Base-by-base conservation (phyloP, 805 yeast species). In the Metschnikowia henanensis region DNA sequence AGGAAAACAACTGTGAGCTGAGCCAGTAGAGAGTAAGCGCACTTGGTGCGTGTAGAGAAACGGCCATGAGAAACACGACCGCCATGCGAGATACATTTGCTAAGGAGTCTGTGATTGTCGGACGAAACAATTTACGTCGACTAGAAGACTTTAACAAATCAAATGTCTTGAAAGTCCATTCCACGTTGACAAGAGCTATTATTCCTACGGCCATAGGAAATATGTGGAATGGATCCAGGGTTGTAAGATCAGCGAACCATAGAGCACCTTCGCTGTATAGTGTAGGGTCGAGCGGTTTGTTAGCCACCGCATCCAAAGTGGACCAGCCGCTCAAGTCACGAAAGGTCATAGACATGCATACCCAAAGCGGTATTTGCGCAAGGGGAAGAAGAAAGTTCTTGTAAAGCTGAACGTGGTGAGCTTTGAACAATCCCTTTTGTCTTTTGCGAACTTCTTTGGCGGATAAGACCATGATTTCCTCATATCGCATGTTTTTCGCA, bases 21-120 rank as follows among this genome's bases (percentile, higher is more conserved):
- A 88, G 75, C 99, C 98, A 92, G 65, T 91, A 92, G n/a, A 89
- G 60, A 0, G 84, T 79, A 28, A 91, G 66, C 0, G 95, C 88
- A 22, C 83, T 70, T 0, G 98, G 96, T 0, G 96, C 95, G 56
- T 90, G 94, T 31, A 90, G 79, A 0, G 96, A 75, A 16, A 90
- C 71, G 5, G 89, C 90, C 84, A 89, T 88, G 64, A 92, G 71
- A 51, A 87, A 80, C 1, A 90, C 80, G 40, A 87, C 80, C 18
- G 92, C 81, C 50, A 87, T 72, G 55, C 97, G 72, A 2, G 95
- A 79, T 2, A 87, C 57, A 49, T 81, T 88, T 42, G 87, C 74
- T 28, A 91, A 57, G 2, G 88, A 76, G 54, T 81, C 87, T 38
- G 79, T 72, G 5, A 80, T 64, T 1, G 85, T 80, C 4, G 84